Percentiles rank a stretch among this genome's conserved stretches.
phyloP scores from a whole-genome alignment of 106 monocot genomes.

The Phalaenopsis equestris region DNA sequence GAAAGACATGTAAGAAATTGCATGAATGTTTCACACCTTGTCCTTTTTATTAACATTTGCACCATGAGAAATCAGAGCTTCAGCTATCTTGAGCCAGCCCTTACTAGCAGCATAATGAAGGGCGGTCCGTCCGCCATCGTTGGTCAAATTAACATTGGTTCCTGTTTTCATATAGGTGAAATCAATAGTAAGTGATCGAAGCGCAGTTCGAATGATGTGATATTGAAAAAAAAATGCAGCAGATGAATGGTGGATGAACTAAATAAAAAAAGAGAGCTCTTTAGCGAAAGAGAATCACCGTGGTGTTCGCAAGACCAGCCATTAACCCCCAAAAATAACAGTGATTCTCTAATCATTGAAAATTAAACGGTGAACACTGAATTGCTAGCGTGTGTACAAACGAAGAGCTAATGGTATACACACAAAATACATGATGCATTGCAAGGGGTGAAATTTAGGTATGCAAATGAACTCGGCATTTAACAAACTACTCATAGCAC shows the following conservation, averaged over 20 bases:
- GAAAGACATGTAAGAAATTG: background rate
- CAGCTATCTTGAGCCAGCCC: slow-evolving; percentile 78
- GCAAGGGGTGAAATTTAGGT: no score
- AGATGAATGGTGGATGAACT: background rate
- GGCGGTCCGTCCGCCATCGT: slow-evolving; percentile 78
- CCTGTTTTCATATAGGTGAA: slow-evolving; percentile 28
- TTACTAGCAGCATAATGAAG: slow-evolving; percentile 99
- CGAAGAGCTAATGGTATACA: background rate
- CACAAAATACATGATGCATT: no score
- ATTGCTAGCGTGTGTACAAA: background rate
- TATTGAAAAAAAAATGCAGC: background rate
- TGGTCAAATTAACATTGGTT: slow-evolving; percentile 63
- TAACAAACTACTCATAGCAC: no score
- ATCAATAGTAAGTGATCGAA: background rate
- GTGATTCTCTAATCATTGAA: background rate
- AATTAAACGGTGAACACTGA: background rate
- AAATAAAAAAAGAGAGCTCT: background rate
- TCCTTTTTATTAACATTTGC: slow-evolving; percentile 85
- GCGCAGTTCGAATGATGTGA: background rate
- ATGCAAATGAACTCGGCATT: no score
- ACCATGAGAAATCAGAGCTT: slow-evolving; percentile 62
- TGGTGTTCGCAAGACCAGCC: background rate
- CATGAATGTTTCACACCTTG: slow-evolving; percentile 30
- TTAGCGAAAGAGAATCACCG: background rate
- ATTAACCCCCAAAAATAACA: background rate